Conservation (phyloP, 805 yeast genomes). For the Metschnikowia colocasiae region DNA sequence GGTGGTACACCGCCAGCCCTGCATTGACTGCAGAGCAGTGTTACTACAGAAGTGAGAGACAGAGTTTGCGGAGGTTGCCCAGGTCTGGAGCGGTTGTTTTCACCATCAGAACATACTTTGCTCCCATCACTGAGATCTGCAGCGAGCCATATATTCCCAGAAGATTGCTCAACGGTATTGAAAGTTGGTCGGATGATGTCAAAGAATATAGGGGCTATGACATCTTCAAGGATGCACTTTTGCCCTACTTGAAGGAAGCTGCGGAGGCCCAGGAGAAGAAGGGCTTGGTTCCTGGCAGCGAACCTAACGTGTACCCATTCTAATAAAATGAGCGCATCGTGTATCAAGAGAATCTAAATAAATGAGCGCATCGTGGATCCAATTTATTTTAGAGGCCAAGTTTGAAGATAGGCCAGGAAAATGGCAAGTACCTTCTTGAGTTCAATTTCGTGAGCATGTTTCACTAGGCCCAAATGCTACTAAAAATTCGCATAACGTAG, state of each 20-base stretch:
- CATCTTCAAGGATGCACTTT: slow-evolving; percentile 48
- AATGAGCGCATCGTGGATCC: too few relatives aligned
- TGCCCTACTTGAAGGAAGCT: slow-evolving; percentile 51
- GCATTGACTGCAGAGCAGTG: slow-evolving; percentile 47
- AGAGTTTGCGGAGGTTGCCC: slow-evolving; percentile 59
- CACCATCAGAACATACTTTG: slow-evolving; percentile 61
- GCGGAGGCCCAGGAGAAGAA: slow-evolving; percentile 46
- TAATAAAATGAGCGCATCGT: too few relatives aligned
- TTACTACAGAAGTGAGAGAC: slow-evolving; percentile 63
- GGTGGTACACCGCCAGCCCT: slow-evolving; percentile 59
- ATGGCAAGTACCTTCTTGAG: too few relatives aligned
- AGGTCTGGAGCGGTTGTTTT: slow-evolving; percentile 54
- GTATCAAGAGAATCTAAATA: too few relatives aligned
- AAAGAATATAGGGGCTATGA: slow-evolving; percentile 56
- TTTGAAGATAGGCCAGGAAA: too few relatives aligned
- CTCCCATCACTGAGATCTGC: slow-evolving; percentile 50
- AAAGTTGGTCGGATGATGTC: slow-evolving; percentile 60
- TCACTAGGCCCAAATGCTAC: not conserved
- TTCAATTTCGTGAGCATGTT: too few relatives aligned
- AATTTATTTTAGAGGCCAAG: too few relatives aligned
- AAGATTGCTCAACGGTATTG: slow-evolving; percentile 54
- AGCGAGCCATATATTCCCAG: slow-evolving; percentile 61
- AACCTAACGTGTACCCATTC: slow-evolving; percentile 42
- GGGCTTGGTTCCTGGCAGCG: slow-evolving; percentile 40
- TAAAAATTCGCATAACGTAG: not conserved